Conservation (phyloP, 2,329 filamentous ascomycete genomes). For the Purpureocillium takamizusanense region DNA sequence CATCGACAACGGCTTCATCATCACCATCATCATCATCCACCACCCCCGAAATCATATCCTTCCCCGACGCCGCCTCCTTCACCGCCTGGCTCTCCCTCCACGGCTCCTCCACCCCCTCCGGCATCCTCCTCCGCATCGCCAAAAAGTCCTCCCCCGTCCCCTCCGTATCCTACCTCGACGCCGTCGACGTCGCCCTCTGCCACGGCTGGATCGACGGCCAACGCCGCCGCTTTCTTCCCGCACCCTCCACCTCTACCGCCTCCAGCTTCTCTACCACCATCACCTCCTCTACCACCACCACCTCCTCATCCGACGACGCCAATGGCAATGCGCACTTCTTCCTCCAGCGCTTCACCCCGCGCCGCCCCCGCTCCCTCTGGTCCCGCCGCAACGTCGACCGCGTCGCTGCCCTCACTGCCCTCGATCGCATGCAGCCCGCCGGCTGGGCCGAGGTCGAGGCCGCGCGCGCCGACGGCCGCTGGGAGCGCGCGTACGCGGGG, state of each 20-base stretch:
- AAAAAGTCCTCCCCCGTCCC: constrained; percentile 35
- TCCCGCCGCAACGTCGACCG: constrained; percentile 50
- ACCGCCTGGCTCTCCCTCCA: constrained; percentile 27
- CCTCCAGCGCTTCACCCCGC: constrained; percentile 49
- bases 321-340: constrained; percentile 36
- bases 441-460: constrained; percentile 42
- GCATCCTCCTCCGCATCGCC: constrained; percentile 38
- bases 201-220: constrained; percentile 58
- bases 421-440: constrained; percentile 37
- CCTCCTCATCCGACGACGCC: too few relatives aligned
- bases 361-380: constrained; percentile 45
- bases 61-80: constrained; percentile 19
- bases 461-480: constrained; percentile 48
- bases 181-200: constrained; percentile 48
- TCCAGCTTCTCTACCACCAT: too few relatives aligned
- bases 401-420: constrained; percentile 30
- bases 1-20: too few relatives aligned
- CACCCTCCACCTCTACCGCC: too few relatives aligned
- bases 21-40: background rate
- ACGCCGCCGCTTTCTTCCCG: too few relatives aligned
- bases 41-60: constrained; percentile 12
- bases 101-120: constrained; percentile 21
- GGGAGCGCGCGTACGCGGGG: constrained; percentile 47
- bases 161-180: constrained; percentile 39
- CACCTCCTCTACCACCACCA: too few relatives aligned